Base-by-base conservation (phyloP, 495 filamentous ascomycete genomes). In the Achaetomiella virescens region DNA sequence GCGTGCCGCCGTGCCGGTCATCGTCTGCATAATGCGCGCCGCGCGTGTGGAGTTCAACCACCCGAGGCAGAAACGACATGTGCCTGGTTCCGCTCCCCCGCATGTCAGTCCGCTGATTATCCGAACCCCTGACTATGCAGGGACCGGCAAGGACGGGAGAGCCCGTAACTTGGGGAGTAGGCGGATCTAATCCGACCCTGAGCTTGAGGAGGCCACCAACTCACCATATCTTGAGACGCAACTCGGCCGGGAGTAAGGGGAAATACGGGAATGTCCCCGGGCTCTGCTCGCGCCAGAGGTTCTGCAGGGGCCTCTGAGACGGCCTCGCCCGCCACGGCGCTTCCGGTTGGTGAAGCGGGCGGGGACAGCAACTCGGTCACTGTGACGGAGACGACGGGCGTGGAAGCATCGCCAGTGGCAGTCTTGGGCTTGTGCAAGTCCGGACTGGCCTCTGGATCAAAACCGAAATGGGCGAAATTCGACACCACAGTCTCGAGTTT, bases 191-290 rank as follows among this genome's bases (percentile, higher is more conserved):
- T n/a, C n/a, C n/a, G n/a, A n/a, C n/a, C n/a, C n/a, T n/a, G n/a
- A n/a, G n/a, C 9, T 31, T 31, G 4, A 31, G 9, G 27, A 38
- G 36, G 48, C 10, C 3, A 18, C 20, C 20, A 10, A 42, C 53
- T 48, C 29, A 51, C 67, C 70, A 74, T 25, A 74, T 69, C 5
- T 66, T 52, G 60, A 74, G 61, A 31, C 71, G 67, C 41, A 74
- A 48, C 36, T 74, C 71, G 31, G 66, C 42, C 11, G 71, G 71
- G 10, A 74, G 62, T n/a, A 57, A 43, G 11, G 67, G 61, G 45
- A 74, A 74, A 27, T 43, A 35, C 7, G 49, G 58, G 40, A 74
- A 71, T 9, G 65, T 48, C 42, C 52, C n/a, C 21, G 9, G 33
- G 33, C 5, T 20, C 21, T 12, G 22, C 11, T 36, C 21, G 12